A percentile compares a stretch with the other conserved stretches of the same genome.
Evolutionary conservation across 1,284 basidiomycete genomes (phyloP).

Genomic region (Inonotus obliquus): DNA sequence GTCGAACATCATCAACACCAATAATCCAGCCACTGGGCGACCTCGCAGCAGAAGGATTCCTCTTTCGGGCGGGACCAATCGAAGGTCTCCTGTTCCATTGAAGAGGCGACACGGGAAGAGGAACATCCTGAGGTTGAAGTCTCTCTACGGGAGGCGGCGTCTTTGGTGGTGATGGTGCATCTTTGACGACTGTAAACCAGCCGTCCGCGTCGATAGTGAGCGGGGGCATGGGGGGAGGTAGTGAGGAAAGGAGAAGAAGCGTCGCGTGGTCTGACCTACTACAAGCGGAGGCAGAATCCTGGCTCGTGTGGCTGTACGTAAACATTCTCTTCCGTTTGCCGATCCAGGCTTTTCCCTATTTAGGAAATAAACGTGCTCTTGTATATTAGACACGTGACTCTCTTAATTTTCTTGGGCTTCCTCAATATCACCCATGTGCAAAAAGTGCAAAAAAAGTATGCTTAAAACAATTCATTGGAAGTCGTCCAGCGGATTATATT

Average conservation of each 20-base stretch:
- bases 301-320: background rate
- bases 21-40: background rate
- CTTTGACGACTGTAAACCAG: background rate
- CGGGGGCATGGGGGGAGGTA: background rate
- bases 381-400: background rate
- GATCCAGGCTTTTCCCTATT: background rate
- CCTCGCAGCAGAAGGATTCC: background rate
- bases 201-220: conserved; percentile 12
- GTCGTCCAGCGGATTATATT: background rate
- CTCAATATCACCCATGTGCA: too few relatives aligned
- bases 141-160: background rate
- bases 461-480: background rate
- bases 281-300: conserved; percentile 1
- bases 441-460: background rate
- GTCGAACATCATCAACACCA: background rate
- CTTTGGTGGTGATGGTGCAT: background rate
- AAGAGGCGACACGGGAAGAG: background rate
- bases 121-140: background rate
- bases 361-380: background rate
- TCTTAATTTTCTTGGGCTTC: background rate
- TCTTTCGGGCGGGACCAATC: background rate
- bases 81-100: background rate
- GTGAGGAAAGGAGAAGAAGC: background rate
- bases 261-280: background rate
- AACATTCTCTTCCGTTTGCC: background rate